Conservation (phyloP, 352 stramenopile species). For the Pythium folliculosum region DNA sequence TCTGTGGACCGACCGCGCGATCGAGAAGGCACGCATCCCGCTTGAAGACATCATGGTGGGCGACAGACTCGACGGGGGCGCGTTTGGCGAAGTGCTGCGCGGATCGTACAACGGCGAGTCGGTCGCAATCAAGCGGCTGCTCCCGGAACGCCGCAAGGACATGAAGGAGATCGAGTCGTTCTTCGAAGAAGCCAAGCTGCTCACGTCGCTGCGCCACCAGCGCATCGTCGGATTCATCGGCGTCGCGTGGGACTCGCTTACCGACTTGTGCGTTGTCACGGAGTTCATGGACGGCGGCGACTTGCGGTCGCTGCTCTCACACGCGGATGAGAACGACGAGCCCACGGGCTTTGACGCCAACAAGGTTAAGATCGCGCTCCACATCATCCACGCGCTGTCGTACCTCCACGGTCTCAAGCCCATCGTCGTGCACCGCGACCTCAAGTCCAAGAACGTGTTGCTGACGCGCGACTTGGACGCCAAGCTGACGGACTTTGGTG, state of each 20-base stretch:
- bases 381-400: constrained; percentile 6
- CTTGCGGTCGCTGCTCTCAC: constrained; percentile 30
- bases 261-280: constrained; percentile 37
- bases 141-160: constrained; percentile 27
- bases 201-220: constrained; percentile 39
- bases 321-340: neutral
- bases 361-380: constrained; percentile 17
- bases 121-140: constrained; percentile 52
- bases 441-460: constrained; percentile 13
- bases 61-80: constrained; percentile 33
- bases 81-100: constrained; percentile 46
- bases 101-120: constrained; percentile 33
- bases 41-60: constrained; percentile 8
- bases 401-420: constrained; percentile 14
- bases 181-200: constrained; percentile 44
- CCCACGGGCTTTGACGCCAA: constrained; percentile 7
- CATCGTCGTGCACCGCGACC: constrained; percentile 6
- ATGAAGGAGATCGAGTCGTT: constrained; percentile 38
- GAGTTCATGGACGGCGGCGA: constrained; percentile 52
- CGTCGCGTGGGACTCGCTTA: constrained; percentile 37
- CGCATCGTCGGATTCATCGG: constrained; percentile 33
- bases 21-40: constrained; percentile 11
- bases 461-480: constrained; percentile 4
- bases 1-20: neutral
- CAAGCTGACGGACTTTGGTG: constrained; percentile 12